These are phyloP conservation scores for Porpolomopsis calyptriformis DNA, from an alignment of 768 basidiomycete species.

Conservation along the genomic window DNA sequence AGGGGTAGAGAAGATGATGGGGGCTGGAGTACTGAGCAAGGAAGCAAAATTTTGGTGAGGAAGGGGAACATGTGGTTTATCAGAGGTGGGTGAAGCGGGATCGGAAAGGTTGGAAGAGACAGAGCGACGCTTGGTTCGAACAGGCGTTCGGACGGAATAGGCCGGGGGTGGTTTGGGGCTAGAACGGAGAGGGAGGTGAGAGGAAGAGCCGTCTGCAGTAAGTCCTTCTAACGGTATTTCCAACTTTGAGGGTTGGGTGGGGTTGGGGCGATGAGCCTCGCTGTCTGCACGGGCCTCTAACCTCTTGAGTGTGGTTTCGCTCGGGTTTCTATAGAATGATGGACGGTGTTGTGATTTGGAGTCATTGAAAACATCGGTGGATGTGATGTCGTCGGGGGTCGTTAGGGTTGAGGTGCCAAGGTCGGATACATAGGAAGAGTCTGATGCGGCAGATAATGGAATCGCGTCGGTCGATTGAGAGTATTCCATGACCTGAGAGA, in stretches of 20 bases:
- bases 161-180: slow-evolving; percentile 39
- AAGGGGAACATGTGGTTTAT: slow-evolving; percentile 32
- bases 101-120: slow-evolving; percentile 81
- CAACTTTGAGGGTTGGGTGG: background rate
- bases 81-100: slow-evolving; percentile 37
- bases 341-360: slow-evolving; percentile 17
- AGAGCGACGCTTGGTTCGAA: slow-evolving; percentile 89
- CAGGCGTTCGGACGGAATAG: slow-evolving; percentile 76
- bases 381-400: slow-evolving; percentile 39
- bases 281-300: slow-evolving; percentile 1
- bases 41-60: slow-evolving; percentile 45
- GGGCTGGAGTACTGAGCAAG: slow-evolving; percentile 52
- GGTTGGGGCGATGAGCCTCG: too few species aligned
- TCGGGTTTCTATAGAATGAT: slow-evolving; percentile 44
- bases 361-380: slow-evolving; percentile 34
- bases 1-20: slow-evolving; percentile 80
- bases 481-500: background rate
- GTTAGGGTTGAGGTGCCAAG: slow-evolving; percentile 39
- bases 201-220: background rate
- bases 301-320: slow-evolving; percentile 42
- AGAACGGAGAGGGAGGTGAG: slow-evolving; percentile 10
- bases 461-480: slow-evolving; percentile 8
- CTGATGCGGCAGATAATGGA: background rate
- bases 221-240: background rate
- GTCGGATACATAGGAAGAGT: slow-evolving; percentile 21